Evolutionary conservation across 2,329 filamentous ascomycete genomes (phyloP).

Genomic region (Metarhizium humberi): DNA sequence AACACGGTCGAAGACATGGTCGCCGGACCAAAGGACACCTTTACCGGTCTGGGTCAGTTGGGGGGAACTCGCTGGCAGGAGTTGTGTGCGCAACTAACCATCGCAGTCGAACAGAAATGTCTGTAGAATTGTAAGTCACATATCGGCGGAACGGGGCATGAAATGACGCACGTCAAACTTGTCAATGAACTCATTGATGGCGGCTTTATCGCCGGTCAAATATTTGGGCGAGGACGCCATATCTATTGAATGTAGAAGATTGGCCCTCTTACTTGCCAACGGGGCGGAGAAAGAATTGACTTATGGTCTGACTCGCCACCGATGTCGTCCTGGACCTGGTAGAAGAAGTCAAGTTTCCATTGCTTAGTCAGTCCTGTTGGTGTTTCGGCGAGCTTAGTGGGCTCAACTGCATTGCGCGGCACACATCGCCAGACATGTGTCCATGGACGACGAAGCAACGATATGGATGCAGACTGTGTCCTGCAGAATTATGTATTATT

Average conservation of each 20-base stretch:
- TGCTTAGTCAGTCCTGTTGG: neutral
- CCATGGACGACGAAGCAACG: too few relatives aligned
- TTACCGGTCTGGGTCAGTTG: conserved; percentile 6
- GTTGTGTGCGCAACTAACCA: conserved; percentile 46
- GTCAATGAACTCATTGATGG: conserved; percentile 75
- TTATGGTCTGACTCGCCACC: neutral
- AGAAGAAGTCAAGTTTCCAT: neutral
- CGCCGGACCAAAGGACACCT: conserved; percentile 96
- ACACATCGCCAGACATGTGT: neutral
- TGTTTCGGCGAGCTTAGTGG: neutral
- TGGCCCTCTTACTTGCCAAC: neutral
- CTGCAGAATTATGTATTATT: too few relatives aligned
- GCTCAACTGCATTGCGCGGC: neutral
- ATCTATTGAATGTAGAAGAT: neutral
- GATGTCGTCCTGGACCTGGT: neutral
- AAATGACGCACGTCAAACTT: conserved; percentile 71
- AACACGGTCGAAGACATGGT: conserved; percentile 76
- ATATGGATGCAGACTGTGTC: too few relatives aligned
- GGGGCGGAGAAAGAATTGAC: neutral
- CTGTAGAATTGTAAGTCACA: conserved; percentile 5
- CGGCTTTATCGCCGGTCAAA: conserved; percentile 69
- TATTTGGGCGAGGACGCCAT: conserved; percentile 40
- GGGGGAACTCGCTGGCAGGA: neutral
- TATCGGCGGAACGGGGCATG: neutral
- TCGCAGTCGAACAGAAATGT: conserved; percentile 91